Evolutionary conservation across 2,329 filamentous ascomycete genomes (phyloP), one percentile per base, ranked within the genome.

Genomic region (Zymoseptoria tritici): DNA sequence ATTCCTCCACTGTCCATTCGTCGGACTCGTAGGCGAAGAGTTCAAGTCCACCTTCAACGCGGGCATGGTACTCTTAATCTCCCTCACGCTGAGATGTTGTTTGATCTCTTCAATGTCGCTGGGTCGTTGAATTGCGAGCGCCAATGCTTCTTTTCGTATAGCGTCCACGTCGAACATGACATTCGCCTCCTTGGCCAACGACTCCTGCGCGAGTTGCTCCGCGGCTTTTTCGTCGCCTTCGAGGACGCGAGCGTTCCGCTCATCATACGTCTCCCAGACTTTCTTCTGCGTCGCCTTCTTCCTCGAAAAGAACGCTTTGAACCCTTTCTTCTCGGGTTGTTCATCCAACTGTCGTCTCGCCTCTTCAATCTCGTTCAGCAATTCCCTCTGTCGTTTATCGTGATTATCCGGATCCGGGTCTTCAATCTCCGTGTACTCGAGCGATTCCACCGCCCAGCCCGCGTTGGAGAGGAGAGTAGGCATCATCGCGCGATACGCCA

Each of bases 331-430:
- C 69, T 89, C 65, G 19, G 86, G 87, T 68, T 94, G 89, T 71
- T 85, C 86, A 69, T 96, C 91, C 3, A 96, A 81, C 69, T 94
- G 86, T 71, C 88, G 91, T 46, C 94, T 85, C 6, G 94, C 94
- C 75, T 96, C 92, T 72, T 97, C 93, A 56, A 99, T 96, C 75
- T 99, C 94, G 68, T 89, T 91, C 72, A 99, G 96, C 50, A 99
- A 83, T 75, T 97, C 93, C 58, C 91, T 83, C 75, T 99, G 94
- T 54, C 92, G 83, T 72, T 91, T 83, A 55, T 85, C 82, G 75
- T 97, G 93, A 67, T 96, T 93, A 0, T 97, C 94, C 0, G 94
- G 94, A 70, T 99, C 94, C 0, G 94, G 91, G 67, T 99, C 94
- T 72, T 97, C 94, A 61, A 99, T 97, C 75, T 99, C 94, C 0